Percentiles rank a stretch among this genome's conserved stretches.
Conservation (phyloP, 1,139 yeast species). For the Candida freyschussii region DNA sequence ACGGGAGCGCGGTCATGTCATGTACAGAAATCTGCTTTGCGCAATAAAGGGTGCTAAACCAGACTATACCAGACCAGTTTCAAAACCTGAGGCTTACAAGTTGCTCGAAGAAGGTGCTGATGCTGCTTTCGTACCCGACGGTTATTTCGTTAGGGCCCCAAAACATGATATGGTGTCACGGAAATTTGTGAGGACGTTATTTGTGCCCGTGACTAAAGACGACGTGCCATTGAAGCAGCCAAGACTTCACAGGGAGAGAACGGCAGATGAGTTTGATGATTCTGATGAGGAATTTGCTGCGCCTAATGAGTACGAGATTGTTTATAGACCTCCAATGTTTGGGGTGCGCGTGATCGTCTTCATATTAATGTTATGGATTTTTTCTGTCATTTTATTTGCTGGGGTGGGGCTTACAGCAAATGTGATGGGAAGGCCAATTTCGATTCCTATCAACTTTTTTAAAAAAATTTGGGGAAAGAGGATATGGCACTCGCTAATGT, state of each 20-base stretch:
- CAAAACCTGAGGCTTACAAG: conserved; percentile 40
- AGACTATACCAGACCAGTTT: conserved; percentile 56
- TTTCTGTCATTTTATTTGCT: conserved; percentile 51
- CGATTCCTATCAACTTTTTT: too few relatives aligned
- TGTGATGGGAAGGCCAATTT: conserved; percentile 38
- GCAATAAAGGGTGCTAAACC: conserved; percentile 42
- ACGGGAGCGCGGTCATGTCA: conserved; percentile 67
- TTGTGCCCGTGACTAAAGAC: conserved; percentile 78
- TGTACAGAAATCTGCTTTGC: conserved; percentile 50
- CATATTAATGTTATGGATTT: conserved; percentile 62
- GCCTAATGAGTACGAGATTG: conserved; percentile 64
- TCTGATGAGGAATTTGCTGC: conserved; percentile 44
- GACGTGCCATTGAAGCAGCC: conserved; percentile 50
- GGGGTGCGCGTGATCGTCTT: conserved; percentile 52
- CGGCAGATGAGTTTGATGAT: conserved; percentile 45
- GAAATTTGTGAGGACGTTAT: conserved; percentile 55
- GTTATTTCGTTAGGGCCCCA: conserved; percentile 82
- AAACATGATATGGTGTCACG: conserved; percentile 71
- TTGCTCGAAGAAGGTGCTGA: conserved; percentile 39
- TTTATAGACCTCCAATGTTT: conserved; percentile 83
- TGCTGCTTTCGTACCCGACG: conserved; percentile 70
- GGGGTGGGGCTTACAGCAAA: conserved; percentile 33
- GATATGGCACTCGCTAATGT: too few relatives aligned
- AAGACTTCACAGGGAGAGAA: conserved; percentile 16
- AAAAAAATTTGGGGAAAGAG: too few relatives aligned